Conservation (phyloP, 768 basidiomycete species). For the Termitomyces eurrhizus region DNA sequence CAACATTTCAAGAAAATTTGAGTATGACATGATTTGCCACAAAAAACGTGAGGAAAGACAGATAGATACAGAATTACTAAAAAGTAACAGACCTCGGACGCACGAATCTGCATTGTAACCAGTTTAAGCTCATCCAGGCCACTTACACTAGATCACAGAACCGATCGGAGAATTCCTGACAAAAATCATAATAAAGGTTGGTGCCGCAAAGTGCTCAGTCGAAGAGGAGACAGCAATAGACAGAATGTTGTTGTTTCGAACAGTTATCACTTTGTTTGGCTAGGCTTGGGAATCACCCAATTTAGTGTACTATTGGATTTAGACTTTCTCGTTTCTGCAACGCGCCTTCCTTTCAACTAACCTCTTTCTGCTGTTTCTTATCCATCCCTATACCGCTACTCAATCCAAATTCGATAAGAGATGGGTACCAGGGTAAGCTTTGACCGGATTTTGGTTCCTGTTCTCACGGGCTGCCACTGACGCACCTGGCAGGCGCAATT, state of each 20-base stretch:
- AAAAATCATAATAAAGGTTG: background rate
- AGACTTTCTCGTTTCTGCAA: conserved; percentile 7
- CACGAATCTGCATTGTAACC: no score
- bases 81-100: no score
- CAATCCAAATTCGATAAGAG: conserved; percentile 5
- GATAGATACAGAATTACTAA: no score
- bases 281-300: conserved; percentile 14
- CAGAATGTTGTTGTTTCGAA: background rate
- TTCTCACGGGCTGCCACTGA: conserved; percentile 9
- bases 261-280: conserved; percentile 14
- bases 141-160: background rate
- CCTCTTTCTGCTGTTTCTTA: conserved; percentile 2
- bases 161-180: background rate
- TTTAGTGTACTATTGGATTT: conserved; percentile 10
- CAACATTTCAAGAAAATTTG: no score
- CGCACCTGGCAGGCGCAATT: conserved; percentile 64
- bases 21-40: no score
- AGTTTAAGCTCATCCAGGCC: no score
- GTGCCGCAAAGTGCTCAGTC: background rate
- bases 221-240: background rate
- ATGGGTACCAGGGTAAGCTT: conserved; percentile 38
- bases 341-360: conserved; percentile 11
- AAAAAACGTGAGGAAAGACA: no score
- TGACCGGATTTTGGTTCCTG: background rate
- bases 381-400: background rate